Percentiles rank a stretch among this genome's conserved stretches.
Conservation (phyloP, 176 grass and related monocot species). For the Otatea glauca region DNA sequence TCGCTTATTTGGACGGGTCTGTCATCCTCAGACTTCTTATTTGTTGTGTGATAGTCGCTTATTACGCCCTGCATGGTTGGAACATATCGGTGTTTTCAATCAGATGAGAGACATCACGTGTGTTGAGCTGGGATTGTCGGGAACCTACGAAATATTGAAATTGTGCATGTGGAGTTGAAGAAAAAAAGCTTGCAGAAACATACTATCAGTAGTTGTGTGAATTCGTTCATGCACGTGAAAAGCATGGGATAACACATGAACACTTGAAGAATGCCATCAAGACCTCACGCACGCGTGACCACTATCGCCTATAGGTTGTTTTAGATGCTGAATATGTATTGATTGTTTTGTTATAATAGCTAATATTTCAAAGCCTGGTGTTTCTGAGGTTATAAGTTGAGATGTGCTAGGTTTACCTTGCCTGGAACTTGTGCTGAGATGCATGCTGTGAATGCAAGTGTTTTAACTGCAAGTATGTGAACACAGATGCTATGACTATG, state of each 20-base stretch:
- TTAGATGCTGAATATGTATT: slow-evolving; percentile 1
- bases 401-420: not conserved
- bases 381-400: not conserved
- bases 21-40: not conserved
- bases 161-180: not conserved
- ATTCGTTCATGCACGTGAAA: not conserved
- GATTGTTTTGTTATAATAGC: slow-evolving; percentile 9
- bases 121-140: not conserved
- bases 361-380: not conserved
- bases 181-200: not conserved
- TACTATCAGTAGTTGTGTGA: not conserved
- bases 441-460: slow-evolving; percentile 6
- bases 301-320: not conserved
- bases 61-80: not conserved
- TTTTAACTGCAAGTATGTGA: not conserved
- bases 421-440: not conserved
- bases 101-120: not conserved
- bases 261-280: not conserved
- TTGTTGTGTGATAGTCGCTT: slow-evolving; percentile 1
- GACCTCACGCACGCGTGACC: not conserved
- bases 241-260: not conserved
- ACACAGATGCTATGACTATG: not conserved
- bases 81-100: not conserved
- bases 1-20: slow-evolving; percentile 9
- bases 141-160: slow-evolving; percentile 9